Evolutionary conservation across 805 yeast species (phyloP).

Genomic region (Saccharomycopsis oosterbeekiorum): DNA sequence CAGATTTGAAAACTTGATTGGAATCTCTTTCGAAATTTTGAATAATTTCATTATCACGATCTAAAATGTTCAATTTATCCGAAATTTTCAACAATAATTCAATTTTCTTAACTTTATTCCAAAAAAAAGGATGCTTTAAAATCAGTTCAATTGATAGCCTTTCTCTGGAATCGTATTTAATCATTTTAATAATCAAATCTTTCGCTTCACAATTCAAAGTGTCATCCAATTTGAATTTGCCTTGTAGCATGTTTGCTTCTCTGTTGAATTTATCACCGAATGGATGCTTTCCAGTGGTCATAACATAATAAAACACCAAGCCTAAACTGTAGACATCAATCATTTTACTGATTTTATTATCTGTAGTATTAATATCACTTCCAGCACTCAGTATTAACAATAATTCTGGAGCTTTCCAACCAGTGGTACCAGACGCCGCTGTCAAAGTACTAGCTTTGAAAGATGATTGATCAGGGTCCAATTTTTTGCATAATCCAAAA

Average conservation of each 20-base stretch:
- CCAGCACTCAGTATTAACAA: conserved; percentile 23
- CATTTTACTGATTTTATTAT: conserved; percentile 39
- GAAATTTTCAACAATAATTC: conserved; percentile 82
- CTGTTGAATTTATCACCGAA: conserved; percentile 87
- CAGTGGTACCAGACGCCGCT: conserved; percentile 89
- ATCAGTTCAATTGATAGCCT: conserved; percentile 67
- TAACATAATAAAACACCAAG: conserved; percentile 81
- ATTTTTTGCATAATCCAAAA: conserved; percentile 87
- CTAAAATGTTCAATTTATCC: conserved; percentile 82
- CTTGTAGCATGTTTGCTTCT: conserved; percentile 79
- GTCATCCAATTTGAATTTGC: conserved; percentile 41
- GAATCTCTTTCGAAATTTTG: conserved; percentile 44
- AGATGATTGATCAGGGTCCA: conserved; percentile 88
- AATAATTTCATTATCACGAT: conserved; percentile 56
- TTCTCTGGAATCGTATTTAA: conserved; percentile 48
- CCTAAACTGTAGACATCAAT: conserved; percentile 93
- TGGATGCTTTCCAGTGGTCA: conserved; percentile 82
- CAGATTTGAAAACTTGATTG: conserved; percentile 39
- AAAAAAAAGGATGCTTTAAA: conserved; percentile 80
- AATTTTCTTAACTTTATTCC: conserved; percentile 64
- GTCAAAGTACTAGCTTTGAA: conserved; percentile 92
- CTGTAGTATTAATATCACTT: conserved; percentile 27
- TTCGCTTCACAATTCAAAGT: conserved; percentile 43
- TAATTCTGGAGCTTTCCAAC: conserved; percentile 97
- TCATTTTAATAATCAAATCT: conserved; percentile 67